Evolutionary conservation across 83 land plant species (phyloP).

Genomic region (Thuja plicata): DNA sequence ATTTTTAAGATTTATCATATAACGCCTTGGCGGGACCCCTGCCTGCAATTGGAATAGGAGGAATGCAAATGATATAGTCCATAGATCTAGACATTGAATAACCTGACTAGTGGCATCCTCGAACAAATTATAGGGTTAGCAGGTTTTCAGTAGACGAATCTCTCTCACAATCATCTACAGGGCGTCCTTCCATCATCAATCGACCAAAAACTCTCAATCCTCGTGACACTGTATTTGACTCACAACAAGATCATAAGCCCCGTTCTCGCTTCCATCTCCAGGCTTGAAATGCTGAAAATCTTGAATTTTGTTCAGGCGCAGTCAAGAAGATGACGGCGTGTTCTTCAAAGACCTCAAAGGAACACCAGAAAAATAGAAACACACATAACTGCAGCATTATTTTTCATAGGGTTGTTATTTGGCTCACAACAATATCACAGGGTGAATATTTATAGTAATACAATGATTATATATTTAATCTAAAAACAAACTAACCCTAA

Average conservation of each 20-base stretch:
- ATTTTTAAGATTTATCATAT: slow-evolving; percentile 17
- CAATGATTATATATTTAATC: too few species aligned
- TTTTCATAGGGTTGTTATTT: slow-evolving; percentile 23
- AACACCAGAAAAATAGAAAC: slow-evolving; percentile 23
- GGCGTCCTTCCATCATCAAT: slow-evolving; percentile 15
- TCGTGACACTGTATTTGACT: slow-evolving; percentile 4
- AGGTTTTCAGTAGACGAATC: slow-evolving; percentile 15
- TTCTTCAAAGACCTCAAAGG: background rate
- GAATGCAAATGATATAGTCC: slow-evolving; percentile 17
- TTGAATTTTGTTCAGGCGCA: background rate
- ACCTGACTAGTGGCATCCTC: slow-evolving; percentile 19
- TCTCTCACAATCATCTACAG: slow-evolving; percentile 17
- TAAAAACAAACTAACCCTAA: too few species aligned
- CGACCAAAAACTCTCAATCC: background rate
- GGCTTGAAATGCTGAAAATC: slow-evolving; percentile 3
- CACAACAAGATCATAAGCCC: slow-evolving; percentile 22
- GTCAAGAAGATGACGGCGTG: background rate
- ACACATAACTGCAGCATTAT: slow-evolving; percentile 25
- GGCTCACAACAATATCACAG: too few species aligned
- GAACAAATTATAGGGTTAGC: slow-evolving; percentile 11
- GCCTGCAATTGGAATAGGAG: slow-evolving; percentile 26
- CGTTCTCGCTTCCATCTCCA: slow-evolving; percentile 13
- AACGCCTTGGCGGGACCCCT: slow-evolving; percentile 29
- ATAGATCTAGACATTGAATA: slow-evolving; percentile 39
- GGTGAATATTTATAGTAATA: too few species aligned